These are phyloP conservation scores for Tanacetum coccineum DNA, from an alignment of 129 eudicot species.

Conservation along the genomic window DNA sequence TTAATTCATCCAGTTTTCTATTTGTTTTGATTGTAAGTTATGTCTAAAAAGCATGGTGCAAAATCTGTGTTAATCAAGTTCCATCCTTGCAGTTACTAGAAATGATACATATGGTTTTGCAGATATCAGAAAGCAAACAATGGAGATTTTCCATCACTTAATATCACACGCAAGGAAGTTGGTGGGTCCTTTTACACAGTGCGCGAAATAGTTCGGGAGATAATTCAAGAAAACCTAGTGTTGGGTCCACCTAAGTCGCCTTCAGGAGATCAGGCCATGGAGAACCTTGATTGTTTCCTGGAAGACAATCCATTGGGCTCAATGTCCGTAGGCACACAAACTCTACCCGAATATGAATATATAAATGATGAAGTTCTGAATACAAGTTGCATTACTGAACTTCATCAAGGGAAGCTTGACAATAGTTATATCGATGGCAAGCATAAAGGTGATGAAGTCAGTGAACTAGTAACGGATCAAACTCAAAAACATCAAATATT, in stretches of 20 bases:
- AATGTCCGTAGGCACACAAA: conserved; percentile 37
- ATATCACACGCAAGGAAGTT: conserved; percentile 89
- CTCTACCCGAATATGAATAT: conserved; percentile 11
- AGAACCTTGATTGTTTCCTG: conserved; percentile 27
- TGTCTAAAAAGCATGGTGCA: no score
- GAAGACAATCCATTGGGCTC: conserved; percentile 59
- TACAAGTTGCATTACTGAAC: conserved; percentile 14
- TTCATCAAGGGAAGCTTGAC: conserved; percentile 24
- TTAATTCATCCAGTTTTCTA: background rate
- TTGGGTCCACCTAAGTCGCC: conserved; percentile 71
- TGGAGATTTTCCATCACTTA: conserved; percentile 88
- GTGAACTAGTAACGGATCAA: conserved; percentile 30
- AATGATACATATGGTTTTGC: conserved; percentile 31
- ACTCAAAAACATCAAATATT: conserved; percentile 16
- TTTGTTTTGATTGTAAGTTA: no score
- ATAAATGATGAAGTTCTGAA: conserved; percentile 19
- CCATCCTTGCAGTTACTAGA: background rate
- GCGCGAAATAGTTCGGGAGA: conserved; percentile 85
- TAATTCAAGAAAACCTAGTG: conserved; percentile 90
- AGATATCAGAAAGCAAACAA: conserved; percentile 68
- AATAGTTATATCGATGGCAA: background rate
- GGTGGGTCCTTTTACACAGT: conserved; percentile 96
- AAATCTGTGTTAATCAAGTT: background rate
- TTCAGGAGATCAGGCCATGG: conserved; percentile 41
- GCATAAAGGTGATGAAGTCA: background rate